A percentile compares a stretch with the other conserved stretches of the same genome.
phyloP scores from a whole-genome alignment of 2,329 filamentous ascomycete species.

The Curvularia hawaiiensis region DNA sequence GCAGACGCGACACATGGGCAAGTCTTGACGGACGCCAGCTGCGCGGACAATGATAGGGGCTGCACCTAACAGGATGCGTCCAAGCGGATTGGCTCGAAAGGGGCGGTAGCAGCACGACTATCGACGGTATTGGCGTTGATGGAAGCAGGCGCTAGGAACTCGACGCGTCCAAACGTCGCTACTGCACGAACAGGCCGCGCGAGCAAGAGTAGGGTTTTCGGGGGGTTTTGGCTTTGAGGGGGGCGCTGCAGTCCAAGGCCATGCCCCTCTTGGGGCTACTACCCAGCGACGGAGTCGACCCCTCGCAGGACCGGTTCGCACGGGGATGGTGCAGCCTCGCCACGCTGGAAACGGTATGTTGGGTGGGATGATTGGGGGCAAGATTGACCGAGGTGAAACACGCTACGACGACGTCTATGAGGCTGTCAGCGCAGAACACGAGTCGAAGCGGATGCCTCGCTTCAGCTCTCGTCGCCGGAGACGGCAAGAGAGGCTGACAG shows the following conservation, averaged over 20 bases:
- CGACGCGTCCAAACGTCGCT: neutral
- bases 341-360: slow-evolving; percentile 20
- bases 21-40: neutral
- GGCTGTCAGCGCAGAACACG: slow-evolving; percentile 13
- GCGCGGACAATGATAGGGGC: neutral
- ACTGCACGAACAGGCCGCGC: slow-evolving; percentile 2
- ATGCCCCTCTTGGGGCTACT: too few relatives aligned
- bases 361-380: slow-evolving; percentile 14
- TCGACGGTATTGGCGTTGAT: slow-evolving; percentile 7
- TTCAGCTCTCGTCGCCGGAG: neutral
- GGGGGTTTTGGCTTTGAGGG: neutral
- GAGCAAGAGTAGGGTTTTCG: neutral
- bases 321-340: slow-evolving; percentile 12
- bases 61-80: neutral
- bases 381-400: slow-evolving; percentile 31
- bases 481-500: slow-evolving; percentile 8
- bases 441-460: neutral
- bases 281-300: too few relatives aligned
- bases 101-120: slow-evolving; percentile 6
- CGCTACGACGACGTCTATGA: slow-evolving; percentile 18
- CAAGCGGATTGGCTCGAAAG: slow-evolving; percentile 3
- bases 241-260: too few relatives aligned
- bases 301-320: neutral
- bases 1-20: neutral
- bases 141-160: slow-evolving; percentile 11